Conservation (phyloP, 2,329 filamentous ascomycete genomes). For the Huntiella moniliformis region DNA sequence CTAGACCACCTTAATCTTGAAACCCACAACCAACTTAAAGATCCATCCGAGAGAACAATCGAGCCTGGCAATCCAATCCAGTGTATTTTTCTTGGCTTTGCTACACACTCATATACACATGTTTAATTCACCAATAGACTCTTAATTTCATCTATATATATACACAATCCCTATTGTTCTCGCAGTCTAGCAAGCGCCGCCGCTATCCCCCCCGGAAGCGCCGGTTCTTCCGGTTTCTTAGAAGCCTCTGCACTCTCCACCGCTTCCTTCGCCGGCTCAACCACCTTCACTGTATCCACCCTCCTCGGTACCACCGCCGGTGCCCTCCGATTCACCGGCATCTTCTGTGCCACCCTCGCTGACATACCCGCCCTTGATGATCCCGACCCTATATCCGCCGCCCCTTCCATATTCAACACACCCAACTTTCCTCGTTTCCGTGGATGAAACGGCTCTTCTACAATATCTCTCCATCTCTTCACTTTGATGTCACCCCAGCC, state of each 20-base stretch:
- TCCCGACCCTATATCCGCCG: neutral
- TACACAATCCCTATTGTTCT: slow-evolving; percentile 16
- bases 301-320: neutral
- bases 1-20: too few relatives aligned
- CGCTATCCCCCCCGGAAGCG: slow-evolving; percentile 38
- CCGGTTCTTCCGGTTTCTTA: slow-evolving; percentile 13
- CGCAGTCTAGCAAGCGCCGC: slow-evolving; percentile 41
- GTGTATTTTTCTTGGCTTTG: too few relatives aligned
- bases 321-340: neutral
- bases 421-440: slow-evolving; percentile 44
- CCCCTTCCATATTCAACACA: slow-evolving; percentile 5
- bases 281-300: neutral
- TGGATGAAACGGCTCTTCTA: slow-evolving; percentile 69
- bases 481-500: slow-evolving; percentile 97
- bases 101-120: too few relatives aligned
- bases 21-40: too few relatives aligned
- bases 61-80: too few relatives aligned
- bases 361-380: neutral
- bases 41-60: too few relatives aligned
- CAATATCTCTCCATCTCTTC: slow-evolving; percentile 60
- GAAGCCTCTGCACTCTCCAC: neutral
- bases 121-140: neutral
- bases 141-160: neutral
- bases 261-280: neutral
- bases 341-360: neutral